These are phyloP conservation scores for Penicillium sp. DNA, from an alignment of 2,329 filamentous ascomycete species.

Conservation along the genomic window DNA sequence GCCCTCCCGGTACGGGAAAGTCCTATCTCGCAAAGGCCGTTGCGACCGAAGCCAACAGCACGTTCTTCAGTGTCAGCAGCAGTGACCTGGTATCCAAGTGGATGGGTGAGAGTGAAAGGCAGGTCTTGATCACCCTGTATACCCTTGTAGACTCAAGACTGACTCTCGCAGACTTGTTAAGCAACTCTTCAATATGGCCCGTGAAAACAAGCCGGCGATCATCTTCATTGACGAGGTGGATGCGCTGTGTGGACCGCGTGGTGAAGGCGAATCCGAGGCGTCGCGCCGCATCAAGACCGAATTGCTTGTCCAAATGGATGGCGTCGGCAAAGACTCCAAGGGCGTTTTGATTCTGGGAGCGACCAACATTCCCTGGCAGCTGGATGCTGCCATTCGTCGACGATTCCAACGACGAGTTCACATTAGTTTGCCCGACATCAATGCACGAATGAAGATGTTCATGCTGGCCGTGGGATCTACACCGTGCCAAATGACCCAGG, in stretches of 20 bases:
- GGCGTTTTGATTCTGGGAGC: constrained; percentile 92
- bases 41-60: constrained; percentile 96
- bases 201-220: constrained; percentile 96
- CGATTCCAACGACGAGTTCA: constrained; percentile 95
- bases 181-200: constrained; percentile 92
- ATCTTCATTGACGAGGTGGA: constrained; percentile 99
- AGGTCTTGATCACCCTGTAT: constrained; percentile 22
- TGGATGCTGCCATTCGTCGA: constrained; percentile 90
- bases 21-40: constrained; percentile 96
- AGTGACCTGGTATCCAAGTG: constrained; percentile 97
- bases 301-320: constrained; percentile 97
- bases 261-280: constrained; percentile 94
- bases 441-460: constrained; percentile 90
- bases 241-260: constrained; percentile 85
- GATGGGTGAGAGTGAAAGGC: constrained; percentile 99
- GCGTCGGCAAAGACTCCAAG: constrained; percentile 90
- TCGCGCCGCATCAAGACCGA: constrained; percentile 98
- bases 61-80: constrained; percentile 97
- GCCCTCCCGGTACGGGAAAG: constrained; percentile 94
- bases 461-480: constrained; percentile 91
- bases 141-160: neutral
- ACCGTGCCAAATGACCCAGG: constrained; percentile 71
- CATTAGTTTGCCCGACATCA: constrained; percentile 82
- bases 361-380: constrained; percentile 98
- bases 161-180: constrained; percentile 68